Evolutionary conservation across 148 eudicot genomes (phyloP).

Genomic region (Fagopyrum esculentum): DNA sequence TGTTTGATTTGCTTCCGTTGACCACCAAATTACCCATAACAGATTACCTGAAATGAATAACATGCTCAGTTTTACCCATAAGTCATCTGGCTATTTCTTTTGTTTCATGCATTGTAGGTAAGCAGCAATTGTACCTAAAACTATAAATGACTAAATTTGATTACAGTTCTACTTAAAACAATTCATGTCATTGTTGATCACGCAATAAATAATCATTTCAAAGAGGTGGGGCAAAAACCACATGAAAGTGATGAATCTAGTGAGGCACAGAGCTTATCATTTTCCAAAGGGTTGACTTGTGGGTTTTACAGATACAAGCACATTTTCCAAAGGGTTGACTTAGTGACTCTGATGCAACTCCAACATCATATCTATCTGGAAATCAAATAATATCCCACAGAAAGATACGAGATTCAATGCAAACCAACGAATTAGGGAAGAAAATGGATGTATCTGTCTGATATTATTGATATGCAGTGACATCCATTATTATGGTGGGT

Average conservation of each 20-base stretch:
- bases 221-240: conserved; percentile 4
- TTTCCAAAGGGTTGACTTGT: background rate
- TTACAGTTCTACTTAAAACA: too few species aligned
- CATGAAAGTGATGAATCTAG: background rate
- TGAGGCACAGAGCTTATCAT: background rate
- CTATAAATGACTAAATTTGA: too few species aligned
- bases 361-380: background rate
- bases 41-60: background rate
- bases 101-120: background rate
- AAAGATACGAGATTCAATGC: background rate
- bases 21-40: background rate
- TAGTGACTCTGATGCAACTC: background rate
- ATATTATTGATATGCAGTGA: background rate
- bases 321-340: background rate
- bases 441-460: background rate
- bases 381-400: background rate
- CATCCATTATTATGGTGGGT: conserved; percentile 23
- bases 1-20: too few species aligned
- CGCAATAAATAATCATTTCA: background rate
- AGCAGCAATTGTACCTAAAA: too few species aligned
- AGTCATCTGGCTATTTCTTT: background rate
- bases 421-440: too few species aligned
- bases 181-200: too few species aligned
- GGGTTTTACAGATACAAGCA: background rate
- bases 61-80: background rate